A percentile compares a stretch with the other conserved stretches of the same genome.
phyloP scores from a whole-genome alignment of 495 filamentous ascomycete species.

The Penicillium pancosmium region DNA sequence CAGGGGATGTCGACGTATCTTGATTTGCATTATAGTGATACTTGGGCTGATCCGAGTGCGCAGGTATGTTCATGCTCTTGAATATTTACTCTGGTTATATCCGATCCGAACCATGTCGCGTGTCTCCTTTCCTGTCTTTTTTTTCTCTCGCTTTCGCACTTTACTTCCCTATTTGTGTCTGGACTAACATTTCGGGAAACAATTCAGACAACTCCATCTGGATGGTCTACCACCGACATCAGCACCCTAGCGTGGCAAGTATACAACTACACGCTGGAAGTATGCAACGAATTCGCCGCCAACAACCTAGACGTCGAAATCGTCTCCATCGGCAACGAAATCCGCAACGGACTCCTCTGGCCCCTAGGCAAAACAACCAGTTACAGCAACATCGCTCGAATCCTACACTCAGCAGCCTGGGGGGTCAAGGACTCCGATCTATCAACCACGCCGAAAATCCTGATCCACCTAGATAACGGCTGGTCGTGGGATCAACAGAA shows the following conservation, averaged over 20 bases:
- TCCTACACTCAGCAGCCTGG: constrained; percentile 64
- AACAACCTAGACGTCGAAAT: constrained; percentile 59
- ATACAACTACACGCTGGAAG: constrained; percentile 66
- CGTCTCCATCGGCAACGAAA: constrained; percentile 73
- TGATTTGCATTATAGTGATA: constrained; percentile 73
- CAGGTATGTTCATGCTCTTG: constrained; percentile 31
- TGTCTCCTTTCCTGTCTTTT: not conserved
- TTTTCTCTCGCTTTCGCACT: not conserved
- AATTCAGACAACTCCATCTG: constrained; percentile 52
- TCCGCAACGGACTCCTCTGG: constrained; percentile 64
- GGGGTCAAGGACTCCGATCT: constrained; percentile 65
- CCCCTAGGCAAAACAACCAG: constrained; percentile 57
- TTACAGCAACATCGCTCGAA: constrained; percentile 59
- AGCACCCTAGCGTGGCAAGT: constrained; percentile 60
- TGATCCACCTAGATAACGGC: constrained; percentile 72
- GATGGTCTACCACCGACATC: constrained; percentile 61
- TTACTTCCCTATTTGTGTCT: too few relatives aligned
- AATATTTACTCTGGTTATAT: not conserved
- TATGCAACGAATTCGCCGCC: constrained; percentile 60
- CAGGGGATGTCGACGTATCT: constrained; percentile 66
- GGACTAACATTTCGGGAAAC: too few relatives aligned
- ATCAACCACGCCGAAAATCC: constrained; percentile 57
- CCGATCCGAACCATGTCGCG: too few relatives aligned
- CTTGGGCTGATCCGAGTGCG: constrained; percentile 55
- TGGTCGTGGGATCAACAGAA: constrained; percentile 68